Evolutionary conservation across 2,329 filamentous ascomycete species (phyloP).

Genomic region (Aphanoascus verrucosus): DNA sequence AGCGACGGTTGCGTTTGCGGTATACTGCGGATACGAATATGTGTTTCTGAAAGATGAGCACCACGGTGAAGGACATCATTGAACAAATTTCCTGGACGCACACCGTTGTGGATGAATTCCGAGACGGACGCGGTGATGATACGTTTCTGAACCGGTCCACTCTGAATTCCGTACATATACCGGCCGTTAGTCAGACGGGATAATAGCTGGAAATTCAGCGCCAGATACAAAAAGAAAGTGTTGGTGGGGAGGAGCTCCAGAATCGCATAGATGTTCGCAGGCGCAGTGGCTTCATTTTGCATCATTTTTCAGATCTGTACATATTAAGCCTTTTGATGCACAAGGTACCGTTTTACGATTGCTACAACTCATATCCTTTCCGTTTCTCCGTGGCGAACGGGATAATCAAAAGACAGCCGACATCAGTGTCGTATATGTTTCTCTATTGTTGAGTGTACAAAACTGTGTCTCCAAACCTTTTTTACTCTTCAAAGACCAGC

Average conservation of each 20-base stretch:
- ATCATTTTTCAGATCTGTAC: slow-evolving; percentile 4
- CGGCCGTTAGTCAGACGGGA: neutral
- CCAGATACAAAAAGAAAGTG: neutral
- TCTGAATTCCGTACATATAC: neutral
- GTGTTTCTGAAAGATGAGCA: slow-evolving; percentile 66
- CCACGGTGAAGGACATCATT: slow-evolving; percentile 43
- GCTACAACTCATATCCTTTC: slow-evolving; percentile 1
- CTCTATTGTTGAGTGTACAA: neutral
- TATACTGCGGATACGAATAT: slow-evolving; percentile 83
- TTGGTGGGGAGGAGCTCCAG: neutral
- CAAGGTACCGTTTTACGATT: neutral
- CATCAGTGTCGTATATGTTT: neutral
- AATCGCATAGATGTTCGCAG: slow-evolving; percentile 2
- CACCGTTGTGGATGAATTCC: neutral
- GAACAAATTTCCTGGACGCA: neutral
- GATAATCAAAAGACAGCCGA: neutral
- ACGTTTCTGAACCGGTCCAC: neutral
- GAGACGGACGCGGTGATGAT: neutral
- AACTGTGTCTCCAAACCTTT: neutral
- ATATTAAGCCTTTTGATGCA: slow-evolving; percentile 1
- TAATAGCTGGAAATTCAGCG: neutral
- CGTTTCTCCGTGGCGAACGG: neutral
- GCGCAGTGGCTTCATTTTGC: neutral
- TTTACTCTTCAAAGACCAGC: slow-evolving; percentile 36
- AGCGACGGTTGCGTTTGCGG: slow-evolving; percentile 79